Evolutionary conservation across 2,329 filamentous ascomycete species (phyloP).

Genomic region (Colletotrichum plurivorum): DNA sequence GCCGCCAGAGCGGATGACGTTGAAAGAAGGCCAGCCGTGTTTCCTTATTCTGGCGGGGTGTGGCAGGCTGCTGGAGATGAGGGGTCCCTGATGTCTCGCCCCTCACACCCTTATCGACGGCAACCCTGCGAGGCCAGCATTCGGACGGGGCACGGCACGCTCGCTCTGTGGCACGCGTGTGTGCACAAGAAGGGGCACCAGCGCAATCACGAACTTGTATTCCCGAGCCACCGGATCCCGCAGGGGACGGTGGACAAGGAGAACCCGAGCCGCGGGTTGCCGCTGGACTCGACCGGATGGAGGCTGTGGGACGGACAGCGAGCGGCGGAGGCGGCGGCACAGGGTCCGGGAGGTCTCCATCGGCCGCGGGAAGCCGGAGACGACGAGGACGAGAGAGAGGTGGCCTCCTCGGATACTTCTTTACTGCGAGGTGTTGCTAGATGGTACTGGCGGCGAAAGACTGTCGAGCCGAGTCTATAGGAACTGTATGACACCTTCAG

Average conservation of each 20-base stretch:
- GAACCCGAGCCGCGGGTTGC: conserved; percentile 3
- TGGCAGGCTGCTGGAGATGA: conserved; percentile 12
- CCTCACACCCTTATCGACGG: conserved; percentile 28
- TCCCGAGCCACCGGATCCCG: conserved; percentile 39
- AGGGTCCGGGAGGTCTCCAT: conserved; percentile 24
- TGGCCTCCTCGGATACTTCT: too few species aligned
- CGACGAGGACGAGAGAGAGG: conserved; percentile 1
- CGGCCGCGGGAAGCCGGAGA: conserved; percentile 8
- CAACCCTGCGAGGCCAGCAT: conserved; percentile 18
- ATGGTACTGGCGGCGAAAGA: too few species aligned
- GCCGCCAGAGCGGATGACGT: conserved; percentile 24
- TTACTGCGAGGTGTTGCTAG: too few species aligned
- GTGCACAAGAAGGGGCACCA: conserved; percentile 34
- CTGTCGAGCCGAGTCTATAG: too few species aligned
- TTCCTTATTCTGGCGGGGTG: conserved; percentile 20
- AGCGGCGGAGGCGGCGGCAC: conserved; percentile 13
- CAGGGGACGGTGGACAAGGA: conserved; percentile 22
- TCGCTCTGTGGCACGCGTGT: background rate
- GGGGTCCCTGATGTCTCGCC: conserved; percentile 33
- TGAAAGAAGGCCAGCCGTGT: conserved; percentile 37
- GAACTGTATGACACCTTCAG: too few species aligned
- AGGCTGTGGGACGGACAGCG: conserved; percentile 15
- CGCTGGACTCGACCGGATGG: conserved; percentile 9
- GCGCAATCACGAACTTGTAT: conserved; percentile 36
- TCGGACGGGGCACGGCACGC: conserved; percentile 5